phyloP scores from a whole-genome alignment of 805 yeast genomes.

The Zygoascus bituminiphila region DNA sequence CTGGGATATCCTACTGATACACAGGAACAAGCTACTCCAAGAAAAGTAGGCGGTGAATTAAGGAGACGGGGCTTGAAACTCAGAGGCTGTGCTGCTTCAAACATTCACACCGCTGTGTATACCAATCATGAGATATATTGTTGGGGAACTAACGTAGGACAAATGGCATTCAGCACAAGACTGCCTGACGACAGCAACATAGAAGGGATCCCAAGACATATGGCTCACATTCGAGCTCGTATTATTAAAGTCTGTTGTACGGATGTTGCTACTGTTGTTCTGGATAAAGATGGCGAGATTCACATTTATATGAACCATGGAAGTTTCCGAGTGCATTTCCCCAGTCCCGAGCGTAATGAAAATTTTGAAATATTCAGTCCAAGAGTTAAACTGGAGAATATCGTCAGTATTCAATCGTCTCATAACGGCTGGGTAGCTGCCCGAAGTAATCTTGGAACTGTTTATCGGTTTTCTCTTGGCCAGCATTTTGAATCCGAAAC shows the following conservation, averaged over 20 bases:
- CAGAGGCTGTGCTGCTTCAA: slow-evolving; percentile 51
- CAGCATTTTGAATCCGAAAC: slow-evolving; percentile 10
- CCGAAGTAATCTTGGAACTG: slow-evolving; percentile 18
- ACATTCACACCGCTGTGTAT: slow-evolving; percentile 58
- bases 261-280: slow-evolving; percentile 61
- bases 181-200: slow-evolving; percentile 15
- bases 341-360: slow-evolving; percentile 2
- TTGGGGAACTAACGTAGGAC: slow-evolving; percentile 83
- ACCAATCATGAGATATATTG: slow-evolving; percentile 40
- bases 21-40: slow-evolving; percentile 31
- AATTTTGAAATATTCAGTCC: slow-evolving; percentile 17
- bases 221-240: slow-evolving; percentile 38
- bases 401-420: slow-evolving; percentile 20
- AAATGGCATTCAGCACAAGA: slow-evolving; percentile 48
- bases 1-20: slow-evolving; percentile 41
- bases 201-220: slow-evolving; percentile 32
- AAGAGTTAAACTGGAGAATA: slow-evolving; percentile 6
- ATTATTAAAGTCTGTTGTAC: slow-evolving; percentile 54
- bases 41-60: slow-evolving; percentile 34
- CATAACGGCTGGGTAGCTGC: slow-evolving; percentile 19
- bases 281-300: slow-evolving; percentile 49
- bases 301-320: slow-evolving; percentile 52
- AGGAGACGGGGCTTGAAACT: slow-evolving; percentile 28
- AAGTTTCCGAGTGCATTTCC: slow-evolving; percentile 40
- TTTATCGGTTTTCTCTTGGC: slow-evolving; percentile 19